Evolutionary conservation across 352 stramenopile genomes (phyloP), one percentile per base, ranked within the genome.

Genomic region (Phytophthora colocasiae): DNA sequence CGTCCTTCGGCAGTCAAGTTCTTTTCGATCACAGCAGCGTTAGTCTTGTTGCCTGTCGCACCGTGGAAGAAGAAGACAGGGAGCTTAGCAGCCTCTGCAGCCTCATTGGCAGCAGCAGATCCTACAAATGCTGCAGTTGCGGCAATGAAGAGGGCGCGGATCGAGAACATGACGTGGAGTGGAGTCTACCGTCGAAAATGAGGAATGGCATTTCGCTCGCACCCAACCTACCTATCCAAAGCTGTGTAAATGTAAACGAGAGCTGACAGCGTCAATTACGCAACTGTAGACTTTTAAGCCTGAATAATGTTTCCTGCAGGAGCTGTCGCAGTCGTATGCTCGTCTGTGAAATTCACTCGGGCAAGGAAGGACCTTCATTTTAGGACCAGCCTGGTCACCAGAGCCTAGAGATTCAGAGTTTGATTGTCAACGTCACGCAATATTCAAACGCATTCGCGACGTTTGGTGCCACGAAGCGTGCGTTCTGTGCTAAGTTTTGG

Each of bases 51-150:
- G 10, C 62, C 57, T 5, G 64, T 78, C 6, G 71, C 66, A 9
- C 80, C 80, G 59, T 86, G 80, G 57, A 89, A 86, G 54, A 85
- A 89, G 58, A 86, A 69, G 1, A 87, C 72, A 1, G 80, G 80
- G 14, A 89, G 67, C 34, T 64, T 69, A 38, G 51, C 32, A 27
- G 45, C 19, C 15, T 24, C 48, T 17, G 60, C 53, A 7, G 61
- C 59, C 1, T 66, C 60, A 6, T 45, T 58, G 36, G 54, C 54
- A 36, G 45, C 51, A 29, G 47, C 24, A 26, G 39, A 64, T 19
- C 50, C 55, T 38, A 71, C 22, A 17, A 74, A n/a, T 4, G 47
- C 45, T 44, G 54, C 32, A 6, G 47, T 52, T 17, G 38, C 55
- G 44, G 67, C 61, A 46, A 67, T 34, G 19, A 75, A 22, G 10